phyloP scores from a whole-genome alignment of 768 basidiomycete species.

The Nevesoporus exiguus region DNA sequence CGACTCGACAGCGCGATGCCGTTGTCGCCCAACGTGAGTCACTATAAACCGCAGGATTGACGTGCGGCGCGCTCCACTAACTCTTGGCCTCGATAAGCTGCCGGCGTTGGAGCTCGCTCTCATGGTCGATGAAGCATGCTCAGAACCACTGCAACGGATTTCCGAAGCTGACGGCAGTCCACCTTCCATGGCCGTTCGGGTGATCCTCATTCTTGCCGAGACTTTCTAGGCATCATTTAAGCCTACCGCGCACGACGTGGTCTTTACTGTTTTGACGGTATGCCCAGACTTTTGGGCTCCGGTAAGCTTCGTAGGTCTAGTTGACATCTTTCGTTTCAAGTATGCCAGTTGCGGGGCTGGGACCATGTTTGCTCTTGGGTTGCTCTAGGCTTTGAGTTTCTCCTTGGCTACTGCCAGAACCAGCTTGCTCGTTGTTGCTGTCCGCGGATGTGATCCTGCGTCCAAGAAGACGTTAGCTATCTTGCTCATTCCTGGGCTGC shows the following conservation, averaged over 20 bases:
- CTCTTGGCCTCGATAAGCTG: neutral
- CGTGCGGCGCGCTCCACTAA: too few species aligned
- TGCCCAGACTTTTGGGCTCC: neutral
- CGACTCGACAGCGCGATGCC: too few species aligned
- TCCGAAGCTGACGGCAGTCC: neutral
- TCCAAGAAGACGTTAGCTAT: neutral
- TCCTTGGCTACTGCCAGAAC: conserved; percentile 11
- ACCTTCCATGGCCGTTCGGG: neutral
- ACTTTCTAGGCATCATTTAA: neutral
- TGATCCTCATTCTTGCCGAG: conserved; percentile 7
- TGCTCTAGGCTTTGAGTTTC: conserved; percentile 2
- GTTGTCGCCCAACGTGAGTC: too few species aligned
- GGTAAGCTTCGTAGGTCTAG: neutral
- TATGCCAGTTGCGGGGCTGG: conserved; percentile 2
- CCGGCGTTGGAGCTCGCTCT: neutral
- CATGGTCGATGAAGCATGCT: neutral
- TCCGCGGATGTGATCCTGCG: conserved; percentile 8
- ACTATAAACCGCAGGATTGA: too few species aligned
- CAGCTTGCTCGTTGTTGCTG: neutral
- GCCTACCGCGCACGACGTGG: neutral
- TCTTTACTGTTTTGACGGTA: neutral
- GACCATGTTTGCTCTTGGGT: neutral
- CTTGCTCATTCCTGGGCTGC: neutral
- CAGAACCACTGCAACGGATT: neutral
- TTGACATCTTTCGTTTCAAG: neutral